These are phyloP conservation scores for Malbranchea zuffiana DNA, from an alignment of 2,329 filamentous ascomycete species.

Conservation along the genomic window DNA sequence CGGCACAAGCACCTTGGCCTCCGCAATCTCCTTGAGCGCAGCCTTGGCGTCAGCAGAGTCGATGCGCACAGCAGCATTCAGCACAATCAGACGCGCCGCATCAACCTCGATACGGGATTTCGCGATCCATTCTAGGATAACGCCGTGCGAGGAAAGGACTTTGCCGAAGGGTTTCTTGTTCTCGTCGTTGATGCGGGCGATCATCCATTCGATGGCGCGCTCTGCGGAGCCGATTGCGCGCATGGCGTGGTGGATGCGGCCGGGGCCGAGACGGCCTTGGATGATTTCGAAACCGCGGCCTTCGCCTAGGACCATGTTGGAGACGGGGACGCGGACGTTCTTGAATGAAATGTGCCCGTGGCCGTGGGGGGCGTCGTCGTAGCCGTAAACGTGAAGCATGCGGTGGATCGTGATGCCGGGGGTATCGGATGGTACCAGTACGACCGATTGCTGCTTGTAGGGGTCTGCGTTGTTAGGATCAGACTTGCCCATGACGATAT, in stretches of 20 bases:
- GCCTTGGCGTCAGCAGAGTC: conserved; percentile 80
- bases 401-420: conserved; percentile 86
- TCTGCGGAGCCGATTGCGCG: conserved; percentile 84
- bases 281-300: conserved; percentile 97
- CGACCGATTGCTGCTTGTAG: conserved; percentile 87
- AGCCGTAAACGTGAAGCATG: conserved; percentile 90
- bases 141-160: conserved; percentile 74
- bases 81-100: conserved; percentile 73
- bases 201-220: conserved; percentile 84
- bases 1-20: conserved; percentile 89
- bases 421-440: conserved; percentile 70
- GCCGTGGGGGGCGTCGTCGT: conserved; percentile 95
- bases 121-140: conserved; percentile 91
- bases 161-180: conserved; percentile 86
- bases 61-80: conserved; percentile 93
- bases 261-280: conserved; percentile 88
- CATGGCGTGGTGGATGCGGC: conserved; percentile 97
- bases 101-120: conserved; percentile 90
- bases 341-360: conserved; percentile 87
- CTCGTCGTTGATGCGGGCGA: conserved; percentile 87
- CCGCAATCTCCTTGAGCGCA: conserved; percentile 82
- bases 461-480: conserved; percentile 62
- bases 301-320: conserved; percentile 81
- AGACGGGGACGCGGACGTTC: conserved; percentile 75
- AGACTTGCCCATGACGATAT: conserved; percentile 93